Percentiles rank a stretch among this genome's conserved stretches.
Evolutionary conservation across 768 basidiomycete genomes (phyloP).

Genomic region (Mycena amicta): DNA sequence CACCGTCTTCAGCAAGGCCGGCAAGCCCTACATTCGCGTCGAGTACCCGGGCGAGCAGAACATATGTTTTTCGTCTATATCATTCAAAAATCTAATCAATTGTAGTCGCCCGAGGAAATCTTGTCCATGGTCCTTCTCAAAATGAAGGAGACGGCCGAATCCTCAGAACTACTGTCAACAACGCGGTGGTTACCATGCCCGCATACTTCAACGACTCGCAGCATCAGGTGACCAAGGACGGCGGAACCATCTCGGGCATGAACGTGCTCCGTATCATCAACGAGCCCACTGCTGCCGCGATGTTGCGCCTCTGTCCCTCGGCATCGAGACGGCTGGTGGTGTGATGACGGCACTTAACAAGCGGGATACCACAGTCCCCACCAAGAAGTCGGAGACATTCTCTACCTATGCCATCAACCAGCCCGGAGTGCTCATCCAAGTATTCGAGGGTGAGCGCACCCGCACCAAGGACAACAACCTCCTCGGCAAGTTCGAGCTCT

Average conservation of each 20-base stretch:
- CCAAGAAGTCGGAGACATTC: constrained; percentile 98
- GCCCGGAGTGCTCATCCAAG: constrained; percentile 97
- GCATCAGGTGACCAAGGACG: too few species aligned
- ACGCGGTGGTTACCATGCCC: too few species aligned
- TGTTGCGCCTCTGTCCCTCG: too few species aligned
- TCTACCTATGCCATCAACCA: constrained; percentile 99
- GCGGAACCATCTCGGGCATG: too few species aligned
- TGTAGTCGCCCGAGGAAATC: constrained; percentile 88
- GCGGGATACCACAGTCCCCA: constrained; percentile 97
- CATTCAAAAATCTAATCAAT: constrained; percentile 31
- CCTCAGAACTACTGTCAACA: too few species aligned
- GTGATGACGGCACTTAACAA: too few species aligned
- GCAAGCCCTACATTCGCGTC: constrained; percentile 86
- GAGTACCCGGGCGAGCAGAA: constrained; percentile 94
- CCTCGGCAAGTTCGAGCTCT: constrained; percentile 97
- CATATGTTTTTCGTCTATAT: constrained; percentile 1
- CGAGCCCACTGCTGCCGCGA: too few species aligned
- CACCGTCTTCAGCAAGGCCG: constrained; percentile 78
- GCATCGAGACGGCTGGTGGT: too few species aligned
- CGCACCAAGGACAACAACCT: constrained; percentile 98
- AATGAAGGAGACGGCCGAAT: too few species aligned
- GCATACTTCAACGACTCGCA: too few species aligned
- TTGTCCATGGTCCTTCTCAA: constrained; percentile 99
- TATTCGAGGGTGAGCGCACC: constrained; percentile 97
- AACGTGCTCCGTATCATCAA: too few species aligned